Evolutionary conservation across 2,329 filamentous ascomycete species (phyloP).

Genomic region (Paramyrothecium sp.): DNA sequence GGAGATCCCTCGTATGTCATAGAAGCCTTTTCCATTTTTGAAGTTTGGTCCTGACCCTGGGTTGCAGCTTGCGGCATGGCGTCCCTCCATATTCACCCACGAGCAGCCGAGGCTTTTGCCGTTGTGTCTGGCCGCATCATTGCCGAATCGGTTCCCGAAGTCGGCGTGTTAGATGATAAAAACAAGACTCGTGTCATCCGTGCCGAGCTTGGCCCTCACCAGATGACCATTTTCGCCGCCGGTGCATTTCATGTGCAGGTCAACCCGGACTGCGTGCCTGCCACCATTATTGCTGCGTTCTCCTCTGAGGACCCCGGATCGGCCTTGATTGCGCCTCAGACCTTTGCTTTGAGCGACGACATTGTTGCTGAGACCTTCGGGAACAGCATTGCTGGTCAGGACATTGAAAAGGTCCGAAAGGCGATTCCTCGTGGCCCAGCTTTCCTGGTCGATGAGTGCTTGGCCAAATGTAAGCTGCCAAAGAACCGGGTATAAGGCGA

Average conservation of each 20-base stretch:
- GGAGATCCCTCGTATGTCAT: constrained; percentile 33
- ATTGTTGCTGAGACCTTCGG: constrained; percentile 41
- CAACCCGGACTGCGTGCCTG: constrained; percentile 47
- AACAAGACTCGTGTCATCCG: constrained; percentile 33
- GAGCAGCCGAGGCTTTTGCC: constrained; percentile 46
- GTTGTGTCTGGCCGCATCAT: constrained; percentile 41
- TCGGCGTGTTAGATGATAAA: constrained; percentile 33
- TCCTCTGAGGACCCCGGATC: constrained; percentile 44
- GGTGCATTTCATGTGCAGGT: constrained; percentile 50
- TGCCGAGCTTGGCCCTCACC: constrained; percentile 32
- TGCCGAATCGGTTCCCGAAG: constrained; percentile 47
- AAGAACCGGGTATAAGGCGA: not conserved
- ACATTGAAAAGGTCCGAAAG: constrained; percentile 39
- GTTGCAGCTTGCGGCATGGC: constrained; percentile 46
- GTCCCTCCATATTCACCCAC: constrained; percentile 50
- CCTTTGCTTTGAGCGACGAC: constrained; percentile 39
- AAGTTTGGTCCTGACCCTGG: not conserved
- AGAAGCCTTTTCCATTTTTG: not conserved
- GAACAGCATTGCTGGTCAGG: constrained; percentile 36
- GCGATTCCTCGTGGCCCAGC: constrained; percentile 7
- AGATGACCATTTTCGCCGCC: constrained; percentile 49
- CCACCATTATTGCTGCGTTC: constrained; percentile 45
- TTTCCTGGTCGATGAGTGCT: not conserved
- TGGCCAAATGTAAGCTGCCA: not conserved
- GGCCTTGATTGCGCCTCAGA: constrained; percentile 43